A percentile compares a stretch with the other conserved stretches of the same genome.
Evolutionary conservation across 306 rosid species (phyloP).

Genomic region (Phaseolus lunatus): DNA sequence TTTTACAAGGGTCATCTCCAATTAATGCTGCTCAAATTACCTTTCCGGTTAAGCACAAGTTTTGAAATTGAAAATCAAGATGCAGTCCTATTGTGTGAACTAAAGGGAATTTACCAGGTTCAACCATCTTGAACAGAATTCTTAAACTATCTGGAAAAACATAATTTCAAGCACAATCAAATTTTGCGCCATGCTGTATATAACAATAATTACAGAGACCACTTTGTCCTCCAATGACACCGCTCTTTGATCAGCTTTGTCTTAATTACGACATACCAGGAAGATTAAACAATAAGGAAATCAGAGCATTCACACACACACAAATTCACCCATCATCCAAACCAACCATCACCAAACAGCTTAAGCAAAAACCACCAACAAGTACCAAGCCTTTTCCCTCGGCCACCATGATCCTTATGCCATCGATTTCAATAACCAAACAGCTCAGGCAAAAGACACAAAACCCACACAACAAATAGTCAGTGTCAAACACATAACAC

Average conservation of each 20-base stretch:
- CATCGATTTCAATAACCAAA: background rate
- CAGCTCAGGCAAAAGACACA: constrained; percentile 15
- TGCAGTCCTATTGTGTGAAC: background rate
- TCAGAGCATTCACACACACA: background rate
- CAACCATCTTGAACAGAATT: background rate
- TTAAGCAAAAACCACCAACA: background rate
- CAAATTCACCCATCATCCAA: constrained; percentile 4
- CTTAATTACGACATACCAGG: background rate
- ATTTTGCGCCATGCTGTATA: background rate
- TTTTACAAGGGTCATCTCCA: background rate
- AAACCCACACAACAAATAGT: background rate
- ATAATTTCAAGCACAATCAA: background rate
- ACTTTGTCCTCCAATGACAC: constrained; percentile 8
- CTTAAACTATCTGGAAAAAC: background rate
- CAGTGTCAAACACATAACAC: background rate
- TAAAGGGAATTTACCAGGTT: background rate
- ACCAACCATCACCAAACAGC: background rate
- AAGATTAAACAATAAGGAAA: constrained; percentile 24
- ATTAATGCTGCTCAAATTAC: background rate
- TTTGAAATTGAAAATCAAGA: background rate
- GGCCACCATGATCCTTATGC: background rate
- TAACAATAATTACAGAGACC: background rate
- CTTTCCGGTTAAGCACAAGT: background rate
- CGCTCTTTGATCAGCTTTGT: constrained; percentile 19
- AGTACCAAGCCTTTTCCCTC: background rate